These are phyloP conservation scores for Phaeosphaeria sp. DNA, from an alignment of 2,329 filamentous ascomycete species.

Conservation along the genomic window DNA sequence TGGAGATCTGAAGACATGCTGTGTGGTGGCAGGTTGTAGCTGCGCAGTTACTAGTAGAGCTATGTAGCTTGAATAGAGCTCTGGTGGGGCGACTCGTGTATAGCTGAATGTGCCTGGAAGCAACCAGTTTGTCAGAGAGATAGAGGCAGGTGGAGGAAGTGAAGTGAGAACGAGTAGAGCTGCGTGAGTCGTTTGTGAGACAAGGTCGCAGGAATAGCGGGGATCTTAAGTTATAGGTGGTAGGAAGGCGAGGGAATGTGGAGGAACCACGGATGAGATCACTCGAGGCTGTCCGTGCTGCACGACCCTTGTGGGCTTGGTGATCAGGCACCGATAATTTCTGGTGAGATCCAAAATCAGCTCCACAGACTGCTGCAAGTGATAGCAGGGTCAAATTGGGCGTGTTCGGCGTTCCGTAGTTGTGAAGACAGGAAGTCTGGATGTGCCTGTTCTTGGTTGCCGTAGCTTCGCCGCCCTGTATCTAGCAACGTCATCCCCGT, in stretches of 20 bases:
- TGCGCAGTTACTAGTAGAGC: slow-evolving; percentile 8
- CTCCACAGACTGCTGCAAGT: neutral
- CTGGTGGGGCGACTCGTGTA: neutral
- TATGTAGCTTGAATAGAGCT: slow-evolving; percentile 4
- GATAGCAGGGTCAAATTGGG: neutral
- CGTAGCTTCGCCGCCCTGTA: neutral
- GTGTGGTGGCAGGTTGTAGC: slow-evolving; percentile 13
- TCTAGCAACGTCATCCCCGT: neutral
- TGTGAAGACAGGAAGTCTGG: neutral
- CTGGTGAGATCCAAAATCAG: neutral
- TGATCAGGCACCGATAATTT: neutral
- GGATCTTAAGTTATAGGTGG: slow-evolving; percentile 4
- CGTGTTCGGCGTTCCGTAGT: neutral
- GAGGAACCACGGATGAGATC: slow-evolving; percentile 21
- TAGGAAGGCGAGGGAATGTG: slow-evolving; percentile 18
- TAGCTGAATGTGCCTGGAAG: neutral
- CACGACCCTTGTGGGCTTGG: neutral
- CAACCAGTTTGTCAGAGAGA: neutral
- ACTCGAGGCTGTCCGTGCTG: slow-evolving; percentile 1
- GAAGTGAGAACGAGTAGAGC: slow-evolving; percentile 1
- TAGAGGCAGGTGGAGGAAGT: slow-evolving; percentile 10
- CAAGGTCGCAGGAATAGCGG: slow-evolving; percentile 18
- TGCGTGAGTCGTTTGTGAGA: slow-evolving; percentile 7
- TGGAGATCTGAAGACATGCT: slow-evolving; percentile 63
- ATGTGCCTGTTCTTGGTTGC: neutral